Evolutionary conservation across 2,329 filamentous ascomycete genomes (phyloP).

Genomic region (Neofusicoccum ribis): DNA sequence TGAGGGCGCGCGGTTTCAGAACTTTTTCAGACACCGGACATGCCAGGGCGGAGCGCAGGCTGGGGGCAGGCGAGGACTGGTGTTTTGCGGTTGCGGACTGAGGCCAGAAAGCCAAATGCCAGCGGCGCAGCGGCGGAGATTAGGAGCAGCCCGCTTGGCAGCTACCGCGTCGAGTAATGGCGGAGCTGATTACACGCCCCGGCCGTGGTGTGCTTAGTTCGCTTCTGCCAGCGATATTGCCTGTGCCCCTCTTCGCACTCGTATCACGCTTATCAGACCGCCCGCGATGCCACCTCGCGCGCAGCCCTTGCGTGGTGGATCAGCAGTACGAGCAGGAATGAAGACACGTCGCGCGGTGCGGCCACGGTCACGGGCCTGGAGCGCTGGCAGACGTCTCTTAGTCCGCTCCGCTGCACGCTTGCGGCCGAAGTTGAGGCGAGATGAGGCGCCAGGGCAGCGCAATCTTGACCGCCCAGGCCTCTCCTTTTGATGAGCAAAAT

Average conservation of each 20-base stretch:
- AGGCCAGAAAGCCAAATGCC: not conserved
- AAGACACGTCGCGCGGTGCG: conserved; percentile 13
- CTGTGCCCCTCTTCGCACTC: not conserved
- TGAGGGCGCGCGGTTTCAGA: conserved; percentile 13
- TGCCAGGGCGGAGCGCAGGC: conserved; percentile 25
- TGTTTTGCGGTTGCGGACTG: too few species aligned
- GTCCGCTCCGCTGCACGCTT: not conserved
- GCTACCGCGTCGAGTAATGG: not conserved
- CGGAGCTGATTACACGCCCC: not conserved
- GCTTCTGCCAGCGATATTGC: not conserved
- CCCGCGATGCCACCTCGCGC: conserved; percentile 6
- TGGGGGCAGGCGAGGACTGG: not conserved
- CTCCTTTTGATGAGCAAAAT: not conserved
- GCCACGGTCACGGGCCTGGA: not conserved
- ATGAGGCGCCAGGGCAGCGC: not conserved
- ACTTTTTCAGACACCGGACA: not conserved
- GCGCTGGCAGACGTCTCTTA: not conserved
- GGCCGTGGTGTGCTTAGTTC: not conserved
- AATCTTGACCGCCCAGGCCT: not conserved
- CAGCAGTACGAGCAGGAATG: conserved; percentile 9
- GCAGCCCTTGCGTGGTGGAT: conserved; percentile 13
- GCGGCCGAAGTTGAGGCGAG: conserved; percentile 8
- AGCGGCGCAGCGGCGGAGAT: conserved; percentile 4
- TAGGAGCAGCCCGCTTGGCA: conserved; percentile 14
- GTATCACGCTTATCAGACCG: not conserved